phyloP scores from a whole-genome alignment of 2,329 filamentous ascomycete species.

The Biscogniauxia sp. region DNA sequence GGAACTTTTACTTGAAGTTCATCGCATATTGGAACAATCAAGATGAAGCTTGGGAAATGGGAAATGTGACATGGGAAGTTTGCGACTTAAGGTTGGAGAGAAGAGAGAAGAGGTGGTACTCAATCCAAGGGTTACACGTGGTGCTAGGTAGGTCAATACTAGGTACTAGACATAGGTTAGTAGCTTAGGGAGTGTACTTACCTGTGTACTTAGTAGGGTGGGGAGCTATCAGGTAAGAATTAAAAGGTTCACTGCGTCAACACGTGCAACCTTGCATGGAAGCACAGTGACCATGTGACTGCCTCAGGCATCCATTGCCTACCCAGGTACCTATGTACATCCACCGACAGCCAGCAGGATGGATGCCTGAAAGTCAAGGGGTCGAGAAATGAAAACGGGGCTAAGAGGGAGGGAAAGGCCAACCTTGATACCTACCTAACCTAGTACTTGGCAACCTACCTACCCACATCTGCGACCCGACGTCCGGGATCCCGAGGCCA shows the following conservation, averaged over 20 bases:
- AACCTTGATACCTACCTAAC: background rate
- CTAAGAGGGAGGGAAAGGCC: background rate
- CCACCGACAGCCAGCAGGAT: background rate
- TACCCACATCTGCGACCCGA: slow-evolving; percentile 23
- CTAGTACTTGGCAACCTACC: slow-evolving; percentile 15
- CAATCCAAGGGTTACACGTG: background rate
- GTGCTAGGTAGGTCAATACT: too few relatives aligned
- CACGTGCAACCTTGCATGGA: too few relatives aligned
- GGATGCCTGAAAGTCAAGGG: background rate
- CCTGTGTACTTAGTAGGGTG: too few relatives aligned
- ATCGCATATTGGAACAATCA: too few relatives aligned
- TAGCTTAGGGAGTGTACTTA: too few relatives aligned
- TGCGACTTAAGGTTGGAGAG: background rate
- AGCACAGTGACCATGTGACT: too few relatives aligned
- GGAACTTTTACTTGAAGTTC: too few relatives aligned
- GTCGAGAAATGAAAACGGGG: background rate
- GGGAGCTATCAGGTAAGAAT: too few relatives aligned
- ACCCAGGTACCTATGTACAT: too few relatives aligned
- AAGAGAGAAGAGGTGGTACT: background rate
- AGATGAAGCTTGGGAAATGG: too few relatives aligned
- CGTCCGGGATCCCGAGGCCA: slow-evolving; percentile 23
- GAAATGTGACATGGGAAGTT: slow-evolving; percentile 6
- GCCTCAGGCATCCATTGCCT: background rate
- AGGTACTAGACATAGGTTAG: too few relatives aligned
- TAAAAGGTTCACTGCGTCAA: too few relatives aligned